phyloP scores from a whole-genome alignment of 495 filamentous ascomycete species.

The Podospora conica region DNA sequence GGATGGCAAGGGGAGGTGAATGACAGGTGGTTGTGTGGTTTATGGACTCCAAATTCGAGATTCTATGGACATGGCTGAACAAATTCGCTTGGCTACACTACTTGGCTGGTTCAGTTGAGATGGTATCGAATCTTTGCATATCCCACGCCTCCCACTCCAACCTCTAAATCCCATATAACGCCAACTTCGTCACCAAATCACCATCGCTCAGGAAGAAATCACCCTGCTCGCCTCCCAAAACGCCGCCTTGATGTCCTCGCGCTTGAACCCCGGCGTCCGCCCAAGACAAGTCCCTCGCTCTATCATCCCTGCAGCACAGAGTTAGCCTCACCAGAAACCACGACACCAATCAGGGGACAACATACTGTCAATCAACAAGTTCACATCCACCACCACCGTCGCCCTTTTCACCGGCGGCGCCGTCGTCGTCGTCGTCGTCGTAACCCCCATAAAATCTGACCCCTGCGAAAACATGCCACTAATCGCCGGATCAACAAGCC shows the following conservation, averaged over 20 bases:
- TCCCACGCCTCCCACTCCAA: not conserved
- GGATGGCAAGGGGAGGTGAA: not conserved
- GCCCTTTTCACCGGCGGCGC: not conserved
- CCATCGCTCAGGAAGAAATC: not conserved
- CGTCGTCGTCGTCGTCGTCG: not conserved
- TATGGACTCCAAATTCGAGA: too few species aligned
- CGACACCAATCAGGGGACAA: not conserved
- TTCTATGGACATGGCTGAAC: too few species aligned
- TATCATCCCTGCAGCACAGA: constrained; percentile 18
- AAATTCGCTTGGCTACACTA: too few species aligned
- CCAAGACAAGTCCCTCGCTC: constrained; percentile 51
- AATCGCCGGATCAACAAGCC: constrained; percentile 6
- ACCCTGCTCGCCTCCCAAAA: constrained; percentile 34
- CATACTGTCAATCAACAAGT: constrained; percentile 23
- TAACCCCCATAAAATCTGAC: not conserved
- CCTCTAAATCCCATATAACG: not conserved
- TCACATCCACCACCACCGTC: constrained; percentile 26
- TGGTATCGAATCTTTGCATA: too few species aligned
- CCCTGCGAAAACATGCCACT: constrained; percentile 1
- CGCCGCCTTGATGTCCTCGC: constrained; percentile 52
- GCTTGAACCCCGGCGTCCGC: constrained; percentile 53
- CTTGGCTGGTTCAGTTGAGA: too few species aligned
- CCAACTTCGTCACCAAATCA: not conserved
- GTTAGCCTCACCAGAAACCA: constrained; percentile 1
- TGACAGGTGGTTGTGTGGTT: too few species aligned